Evolutionary conservation across 345 rosid genomes (phyloP).

Genomic region (Streptanthus diversifolius): DNA sequence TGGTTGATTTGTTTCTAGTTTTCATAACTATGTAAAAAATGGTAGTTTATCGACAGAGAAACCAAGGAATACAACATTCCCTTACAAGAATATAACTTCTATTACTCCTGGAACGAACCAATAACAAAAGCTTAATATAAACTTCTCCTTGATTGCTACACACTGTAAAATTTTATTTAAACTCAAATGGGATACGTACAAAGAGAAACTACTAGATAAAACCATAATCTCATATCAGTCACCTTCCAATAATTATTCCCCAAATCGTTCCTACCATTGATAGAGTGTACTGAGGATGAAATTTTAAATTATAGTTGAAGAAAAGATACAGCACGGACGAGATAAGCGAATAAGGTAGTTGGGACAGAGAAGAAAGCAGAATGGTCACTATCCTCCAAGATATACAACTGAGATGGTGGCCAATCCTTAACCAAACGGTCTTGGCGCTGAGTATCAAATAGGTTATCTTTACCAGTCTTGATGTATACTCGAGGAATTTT

Average conservation of each 20-base stretch:
- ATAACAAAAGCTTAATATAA: too few relatives aligned
- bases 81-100: too few relatives aligned
- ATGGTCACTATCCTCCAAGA: constrained; percentile 37
- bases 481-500: constrained; percentile 35
- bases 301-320: constrained; percentile 2
- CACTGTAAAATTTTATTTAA: too few relatives aligned
- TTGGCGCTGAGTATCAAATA: constrained; percentile 9
- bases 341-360: constrained; percentile 25
- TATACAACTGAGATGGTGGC: constrained; percentile 38
- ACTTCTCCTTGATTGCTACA: too few relatives aligned
- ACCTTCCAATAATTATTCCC: not conserved
- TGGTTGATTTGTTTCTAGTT: too few relatives aligned
- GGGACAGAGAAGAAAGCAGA: constrained; percentile 43
- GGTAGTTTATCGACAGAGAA: too few relatives aligned
- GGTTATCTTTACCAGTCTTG: constrained; percentile 35
- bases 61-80: too few relatives aligned
- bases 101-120: too few relatives aligned
- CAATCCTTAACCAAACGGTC: constrained; percentile 36
- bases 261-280: not conserved
- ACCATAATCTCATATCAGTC: not conserved
- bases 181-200: not conserved
- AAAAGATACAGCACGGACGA: constrained; percentile 30
- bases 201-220: not conserved
- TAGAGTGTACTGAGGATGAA: not conserved
- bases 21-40: too few relatives aligned